Evolutionary conservation across 2,329 filamentous ascomycete species (phyloP), one percentile per base, ranked within the genome.

Genomic region (Colletotrichum sublineola): DNA sequence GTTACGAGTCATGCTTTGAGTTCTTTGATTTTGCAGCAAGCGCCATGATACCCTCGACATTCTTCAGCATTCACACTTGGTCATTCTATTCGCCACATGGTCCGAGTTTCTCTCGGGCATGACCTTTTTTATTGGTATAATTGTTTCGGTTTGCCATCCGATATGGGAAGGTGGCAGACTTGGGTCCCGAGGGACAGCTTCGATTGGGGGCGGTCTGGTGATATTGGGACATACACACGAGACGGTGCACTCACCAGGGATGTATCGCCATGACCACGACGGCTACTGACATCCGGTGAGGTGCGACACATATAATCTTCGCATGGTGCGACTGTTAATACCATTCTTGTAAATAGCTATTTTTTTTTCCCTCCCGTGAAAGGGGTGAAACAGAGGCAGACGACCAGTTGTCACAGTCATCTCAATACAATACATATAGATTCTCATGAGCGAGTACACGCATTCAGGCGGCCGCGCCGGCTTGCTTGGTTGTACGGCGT

Each of bases 21-120:
- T 68, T 68, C n/a, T 58, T 73, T 73, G 60, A 57, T 73, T 68
- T 73, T 60, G 33, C 64, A 74, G 72, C 69, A 73, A 73, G 71
- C 71, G 64, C 60, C 65, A 73, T 74, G 72, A 74, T 74, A 74
- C 72, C 71, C 71, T 44, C 62, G 29, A 58, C 60, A 55, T 69
- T 69, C 64, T 63, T 53, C 46, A 36, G 66, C 58, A 55, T 72
- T 72, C 62, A 62, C 58, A 18, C 52, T 56, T 62, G 33, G 6
- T 68, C 33, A 56, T 68, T 68, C 50, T 57, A 42, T 53, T 64
- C 50, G 24, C 44, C 14, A n/a, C 46, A 24, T 29, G 31, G 38
- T 42, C 56, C 48, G 68, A 68, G 38, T 56, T 24, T 33, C n/a
- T 24, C 42, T 60, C 62, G 62, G 50, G 29, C 48, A 36, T 56